Percentiles rank a stretch among this genome's conserved stretches.
Evolutionary conservation across 2,329 filamentous ascomycete genomes (phyloP).

Genomic region (Rhexocercosporidium sp.): DNA sequence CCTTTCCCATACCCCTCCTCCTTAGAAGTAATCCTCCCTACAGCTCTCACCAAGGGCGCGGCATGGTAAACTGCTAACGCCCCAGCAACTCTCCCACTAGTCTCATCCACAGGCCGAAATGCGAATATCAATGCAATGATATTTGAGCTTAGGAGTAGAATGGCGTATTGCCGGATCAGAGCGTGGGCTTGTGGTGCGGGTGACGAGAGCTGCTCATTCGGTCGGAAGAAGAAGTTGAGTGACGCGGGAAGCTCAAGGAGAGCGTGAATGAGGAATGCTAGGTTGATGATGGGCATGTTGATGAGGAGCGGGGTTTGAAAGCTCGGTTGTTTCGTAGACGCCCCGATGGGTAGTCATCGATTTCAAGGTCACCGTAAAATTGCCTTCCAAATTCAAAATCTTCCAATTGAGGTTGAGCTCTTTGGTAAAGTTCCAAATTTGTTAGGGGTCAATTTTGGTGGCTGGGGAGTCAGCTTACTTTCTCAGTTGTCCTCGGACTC

Average conservation of each 20-base stretch:
- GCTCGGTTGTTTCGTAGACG: neutral
- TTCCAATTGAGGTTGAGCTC: too few relatives aligned
- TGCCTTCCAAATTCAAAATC: neutral
- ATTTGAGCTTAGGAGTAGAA: slow-evolving; percentile 43
- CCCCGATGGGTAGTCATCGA: neutral
- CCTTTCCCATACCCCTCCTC: slow-evolving; percentile 14
- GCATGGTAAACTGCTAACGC: slow-evolving; percentile 45
- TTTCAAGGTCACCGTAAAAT: neutral
- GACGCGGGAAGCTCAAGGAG: slow-evolving; percentile 45
- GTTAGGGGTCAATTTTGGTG: too few relatives aligned
- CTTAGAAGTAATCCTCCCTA: slow-evolving; percentile 23
- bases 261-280: slow-evolving; percentile 41
- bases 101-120: slow-evolving; percentile 36
- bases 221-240: slow-evolving; percentile 45
- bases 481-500: too few relatives aligned
- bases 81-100: slow-evolving; percentile 40
- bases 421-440: too few relatives aligned
- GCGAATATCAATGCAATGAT: slow-evolving; percentile 44
- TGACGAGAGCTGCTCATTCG: slow-evolving; percentile 39
- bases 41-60: slow-evolving; percentile 41
- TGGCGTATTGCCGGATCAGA: slow-evolving; percentile 46
- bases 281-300: slow-evolving; percentile 2
- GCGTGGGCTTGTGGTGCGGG: slow-evolving; percentile 44
- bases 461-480: too few relatives aligned
- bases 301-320: neutral